These are phyloP conservation scores for Prunella vulgaris DNA, from an alignment of 257 asterid genomes.

Conservation along the genomic window DNA sequence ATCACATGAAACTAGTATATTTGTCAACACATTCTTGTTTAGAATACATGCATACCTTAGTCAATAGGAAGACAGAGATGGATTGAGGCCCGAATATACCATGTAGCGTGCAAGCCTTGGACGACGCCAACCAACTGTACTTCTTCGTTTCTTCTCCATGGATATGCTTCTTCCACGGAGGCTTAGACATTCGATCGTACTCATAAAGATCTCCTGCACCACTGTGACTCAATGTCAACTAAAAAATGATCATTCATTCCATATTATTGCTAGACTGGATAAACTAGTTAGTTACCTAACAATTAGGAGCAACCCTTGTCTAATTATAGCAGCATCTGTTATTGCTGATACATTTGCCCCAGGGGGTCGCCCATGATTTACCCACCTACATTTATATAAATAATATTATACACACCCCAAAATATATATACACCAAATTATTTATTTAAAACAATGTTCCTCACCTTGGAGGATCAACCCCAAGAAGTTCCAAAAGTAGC, in stretches of 20 bases:
- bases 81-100: conserved; percentile 48
- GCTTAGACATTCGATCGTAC: conserved; percentile 59
- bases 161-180: conserved; percentile 91
- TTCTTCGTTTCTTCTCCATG: conserved; percentile 35
- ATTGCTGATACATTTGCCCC: conserved; percentile 67
- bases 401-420: not conserved
- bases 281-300: conserved; percentile 48
- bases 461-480: conserved; percentile 62
- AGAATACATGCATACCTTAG: conserved; percentile 36
- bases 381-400: conserved; percentile 46
- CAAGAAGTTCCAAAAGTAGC: conserved; percentile 49
- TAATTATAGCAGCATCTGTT: conserved; percentile 49
- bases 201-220: conserved; percentile 85
- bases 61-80: conserved; percentile 59
- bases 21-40: not conserved
- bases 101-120: conserved; percentile 48
- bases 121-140: conserved; percentile 40
- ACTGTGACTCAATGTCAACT: conserved; percentile 35
- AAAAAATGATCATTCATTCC: not conserved
- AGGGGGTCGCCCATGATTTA: conserved; percentile 75
- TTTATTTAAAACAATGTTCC: not conserved
- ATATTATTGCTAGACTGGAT: not conserved
- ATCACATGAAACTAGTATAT: not conserved
- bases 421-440: not conserved
- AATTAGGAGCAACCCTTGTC: conserved; percentile 47